Evolutionary conservation across 768 basidiomycete species (phyloP).

Genomic region (Podaxis carcinomalis): DNA sequence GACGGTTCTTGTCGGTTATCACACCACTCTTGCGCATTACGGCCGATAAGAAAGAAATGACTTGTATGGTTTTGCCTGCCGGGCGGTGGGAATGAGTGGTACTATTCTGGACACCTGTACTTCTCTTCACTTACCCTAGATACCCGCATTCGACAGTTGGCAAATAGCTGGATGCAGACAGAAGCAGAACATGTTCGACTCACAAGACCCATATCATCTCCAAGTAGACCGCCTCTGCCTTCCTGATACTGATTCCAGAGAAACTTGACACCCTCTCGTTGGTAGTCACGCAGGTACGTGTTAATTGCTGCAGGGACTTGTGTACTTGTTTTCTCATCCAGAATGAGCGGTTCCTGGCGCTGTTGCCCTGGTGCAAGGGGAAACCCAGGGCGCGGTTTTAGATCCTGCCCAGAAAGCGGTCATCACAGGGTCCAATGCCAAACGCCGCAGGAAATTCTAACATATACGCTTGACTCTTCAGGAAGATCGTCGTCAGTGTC

Average conservation of each 20-base stretch:
- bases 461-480: constrained; percentile 11
- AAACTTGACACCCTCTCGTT: constrained; percentile 82
- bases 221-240: constrained; percentile 75
- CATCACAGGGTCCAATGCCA: neutral
- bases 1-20: constrained; percentile 56
- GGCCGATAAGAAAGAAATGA: constrained; percentile 84
- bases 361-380: constrained; percentile 40
- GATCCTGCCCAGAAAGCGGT: constrained; percentile 22
- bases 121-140: constrained; percentile 14
- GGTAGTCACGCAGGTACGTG: constrained; percentile 85
- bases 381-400: constrained; percentile 52
- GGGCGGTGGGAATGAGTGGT: constrained; percentile 7
- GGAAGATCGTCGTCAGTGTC: constrained; percentile 26
- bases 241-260: constrained; percentile 70
- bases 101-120: constrained; percentile 5
- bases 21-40: constrained; percentile 84
- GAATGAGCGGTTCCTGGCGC: constrained; percentile 39
- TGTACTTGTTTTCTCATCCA: constrained; percentile 43
- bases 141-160: neutral
- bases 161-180: neutral
- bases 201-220: constrained; percentile 94
- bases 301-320: constrained; percentile 71
- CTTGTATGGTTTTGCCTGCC: constrained; percentile 91
- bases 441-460: neutral
- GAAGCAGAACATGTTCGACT: constrained; percentile 12